These are phyloP conservation scores for Quercus parvula DNA, from an alignment of 306 rosid genomes.

Conservation along the genomic window DNA sequence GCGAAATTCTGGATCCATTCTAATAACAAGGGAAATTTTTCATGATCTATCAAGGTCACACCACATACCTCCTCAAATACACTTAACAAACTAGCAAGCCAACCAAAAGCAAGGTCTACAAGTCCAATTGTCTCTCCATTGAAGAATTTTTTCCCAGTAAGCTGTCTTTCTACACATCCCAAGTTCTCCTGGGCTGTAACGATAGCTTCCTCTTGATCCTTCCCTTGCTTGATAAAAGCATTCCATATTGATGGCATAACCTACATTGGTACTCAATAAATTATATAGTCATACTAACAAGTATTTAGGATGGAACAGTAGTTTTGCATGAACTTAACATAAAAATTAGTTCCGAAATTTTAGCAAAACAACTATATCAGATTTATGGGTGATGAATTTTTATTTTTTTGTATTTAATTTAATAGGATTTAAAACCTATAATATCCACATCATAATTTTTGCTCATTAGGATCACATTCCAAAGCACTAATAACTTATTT, in stretches of 20 bases:
- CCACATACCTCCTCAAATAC: conserved; percentile 5
- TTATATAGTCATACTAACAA: neutral
- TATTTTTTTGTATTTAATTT: too few relatives aligned
- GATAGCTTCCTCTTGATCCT: conserved; percentile 28
- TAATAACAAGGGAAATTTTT: too few relatives aligned
- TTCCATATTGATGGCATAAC: neutral
- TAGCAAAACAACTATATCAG: too few relatives aligned
- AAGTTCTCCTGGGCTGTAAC: conserved; percentile 8
- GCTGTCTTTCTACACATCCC: conserved; percentile 20
- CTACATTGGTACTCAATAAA: neutral
- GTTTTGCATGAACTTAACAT: too few relatives aligned
- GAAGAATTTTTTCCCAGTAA: conserved; percentile 25
- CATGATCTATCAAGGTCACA: too few relatives aligned
- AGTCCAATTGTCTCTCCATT: conserved; percentile 20
- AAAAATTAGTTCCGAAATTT: too few relatives aligned
- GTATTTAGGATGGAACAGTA: neutral
- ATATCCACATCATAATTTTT: too few relatives aligned
- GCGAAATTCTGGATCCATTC: too few relatives aligned
- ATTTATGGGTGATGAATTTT: too few relatives aligned
- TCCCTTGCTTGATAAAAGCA: conserved; percentile 9
- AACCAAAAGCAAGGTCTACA: conserved; percentile 29
- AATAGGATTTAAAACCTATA: too few relatives aligned
- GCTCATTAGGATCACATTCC: too few relatives aligned
- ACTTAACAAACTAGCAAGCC: conserved; percentile 6
- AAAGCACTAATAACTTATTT: too few relatives aligned